Percentiles rank a stretch among this genome's conserved stretches.
phyloP scores from a whole-genome alignment of 1,284 basidiomycete genomes.

The Mrakiaceae sp. region DNA sequence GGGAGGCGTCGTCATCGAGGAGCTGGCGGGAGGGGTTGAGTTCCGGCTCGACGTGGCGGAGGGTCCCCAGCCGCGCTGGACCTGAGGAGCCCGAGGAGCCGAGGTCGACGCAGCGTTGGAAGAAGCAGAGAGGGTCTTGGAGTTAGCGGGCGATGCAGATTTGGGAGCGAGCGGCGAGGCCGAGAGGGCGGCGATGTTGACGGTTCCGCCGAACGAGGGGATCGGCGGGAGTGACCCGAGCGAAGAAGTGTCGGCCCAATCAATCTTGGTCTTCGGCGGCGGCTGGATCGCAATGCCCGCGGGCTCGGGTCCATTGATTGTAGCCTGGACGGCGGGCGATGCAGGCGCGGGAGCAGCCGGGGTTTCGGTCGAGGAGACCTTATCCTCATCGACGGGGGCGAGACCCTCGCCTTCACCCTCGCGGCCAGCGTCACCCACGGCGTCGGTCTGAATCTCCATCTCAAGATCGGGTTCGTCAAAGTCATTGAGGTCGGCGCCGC shows the following conservation, averaged over 20 bases:
- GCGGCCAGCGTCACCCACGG: neutral
- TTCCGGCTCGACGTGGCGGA: too few species aligned
- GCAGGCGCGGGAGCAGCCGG: too few species aligned
- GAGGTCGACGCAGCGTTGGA: too few species aligned
- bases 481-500: neutral
- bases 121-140: neutral
- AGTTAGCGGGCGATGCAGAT: neutral
- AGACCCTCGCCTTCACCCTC: slow-evolving; percentile 9
- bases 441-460: neutral
- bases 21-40: neutral
- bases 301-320: too few species aligned
- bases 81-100: too few species aligned
- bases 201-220: slow-evolving; percentile 5
- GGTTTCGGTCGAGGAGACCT: neutral
- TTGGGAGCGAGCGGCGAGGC: slow-evolving; percentile 1
- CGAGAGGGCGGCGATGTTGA: neutral
- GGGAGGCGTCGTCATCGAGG: neutral
- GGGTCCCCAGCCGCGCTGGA: too few species aligned
- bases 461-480: neutral
- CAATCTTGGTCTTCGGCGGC: neutral
- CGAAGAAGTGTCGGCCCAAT: slow-evolving; percentile 3
- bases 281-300: too few species aligned
- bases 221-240: slow-evolving; percentile 1
- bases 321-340: too few species aligned
- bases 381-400: slow-evolving; percentile 2